Evolutionary conservation across 768 basidiomycete genomes (phyloP), one percentile per base, ranked within the genome.

Genomic region (Russula sp.): DNA sequence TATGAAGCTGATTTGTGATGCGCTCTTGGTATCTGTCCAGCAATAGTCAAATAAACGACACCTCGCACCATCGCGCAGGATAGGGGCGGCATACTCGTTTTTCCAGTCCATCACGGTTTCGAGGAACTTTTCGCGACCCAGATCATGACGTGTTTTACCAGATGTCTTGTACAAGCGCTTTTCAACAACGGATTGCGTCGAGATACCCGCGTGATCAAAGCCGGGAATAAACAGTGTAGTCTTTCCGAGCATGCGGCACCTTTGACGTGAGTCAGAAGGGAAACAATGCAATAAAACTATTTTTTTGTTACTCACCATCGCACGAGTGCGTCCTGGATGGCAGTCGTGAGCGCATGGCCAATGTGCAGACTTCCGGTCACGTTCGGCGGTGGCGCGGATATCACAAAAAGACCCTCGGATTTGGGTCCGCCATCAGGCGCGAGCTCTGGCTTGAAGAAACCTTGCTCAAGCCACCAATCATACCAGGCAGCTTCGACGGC

Each of bases 151-250:
- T 2, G 90, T 91, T 75, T 87, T 80, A 1, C 92, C 91, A 38
- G 87, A 81, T 1, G 83, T 75, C 77, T 96, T 99, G 79, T 84
- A 89, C 38, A 98, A 72, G 20, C 94, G 83, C 74, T 93, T 94
- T 75, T 98, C 97, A 1, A 98, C 96, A 18, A 99, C 96, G 51
- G 92, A 92, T 76, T 99, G 97, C 0, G 97, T 98, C 0, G 95
- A 95, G 65, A 99, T 98, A 62, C 96, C 95, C 0, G 97, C 97
- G 71, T 99, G 97, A 75, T 99, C 97, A 72, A 95, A 99, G 18
- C 97, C 97, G 0, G 97, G 97, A 2, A 87, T 84, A 72, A 89
- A 98, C 0, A 98, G 79, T 0, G 90, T 89, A 11, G 92, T 92
- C 76, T 87, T 91, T 1, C 96, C 96, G 46, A 89, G 78, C 97